phyloP scores from a whole-genome alignment of 1,139 yeast genomes.

The Lodderomyces metapsilosis region DNA sequence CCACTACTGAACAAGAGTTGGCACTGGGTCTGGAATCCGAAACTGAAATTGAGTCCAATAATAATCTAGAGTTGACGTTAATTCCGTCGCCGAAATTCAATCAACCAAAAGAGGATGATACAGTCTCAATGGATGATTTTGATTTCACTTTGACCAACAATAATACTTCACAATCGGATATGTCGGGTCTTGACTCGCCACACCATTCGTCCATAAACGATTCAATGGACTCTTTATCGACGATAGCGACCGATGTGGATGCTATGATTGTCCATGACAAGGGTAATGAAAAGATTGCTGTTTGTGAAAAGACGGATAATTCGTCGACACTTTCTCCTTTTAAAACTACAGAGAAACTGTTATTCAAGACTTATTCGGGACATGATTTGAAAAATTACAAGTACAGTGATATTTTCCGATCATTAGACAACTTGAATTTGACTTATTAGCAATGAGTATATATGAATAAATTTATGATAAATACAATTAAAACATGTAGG shows the following conservation, averaged over 20 bases:
- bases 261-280: background rate
- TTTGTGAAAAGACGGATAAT: background rate
- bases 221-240: conserved; percentile 13
- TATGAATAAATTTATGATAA: background rate
- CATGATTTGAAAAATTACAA: background rate
- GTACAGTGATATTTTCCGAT: conserved; percentile 7
- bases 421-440: conserved; percentile 6
- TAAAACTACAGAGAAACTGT: background rate
- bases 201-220: conserved; percentile 7
- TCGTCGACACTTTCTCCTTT: too few relatives aligned
- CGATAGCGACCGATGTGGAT: conserved; percentile 15
- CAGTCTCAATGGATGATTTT: conserved; percentile 4
- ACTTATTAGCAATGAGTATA: background rate
- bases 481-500: too few relatives aligned
- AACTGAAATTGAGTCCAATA: background rate
- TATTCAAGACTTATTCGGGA: conserved; percentile 2
- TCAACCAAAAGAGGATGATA: conserved; percentile 2
- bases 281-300: background rate
- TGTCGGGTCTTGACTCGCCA: conserved; percentile 6
- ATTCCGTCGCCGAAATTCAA: conserved; percentile 5
- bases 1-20: conserved; percentile 2
- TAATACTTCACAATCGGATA: conserved; percentile 4
- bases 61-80: background rate
- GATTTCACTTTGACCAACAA: conserved; percentile 1
- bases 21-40: conserved; percentile 2